Conservation (phyloP, 805 yeast genomes). For the Kodamaea hsintzibuensis region DNA sequence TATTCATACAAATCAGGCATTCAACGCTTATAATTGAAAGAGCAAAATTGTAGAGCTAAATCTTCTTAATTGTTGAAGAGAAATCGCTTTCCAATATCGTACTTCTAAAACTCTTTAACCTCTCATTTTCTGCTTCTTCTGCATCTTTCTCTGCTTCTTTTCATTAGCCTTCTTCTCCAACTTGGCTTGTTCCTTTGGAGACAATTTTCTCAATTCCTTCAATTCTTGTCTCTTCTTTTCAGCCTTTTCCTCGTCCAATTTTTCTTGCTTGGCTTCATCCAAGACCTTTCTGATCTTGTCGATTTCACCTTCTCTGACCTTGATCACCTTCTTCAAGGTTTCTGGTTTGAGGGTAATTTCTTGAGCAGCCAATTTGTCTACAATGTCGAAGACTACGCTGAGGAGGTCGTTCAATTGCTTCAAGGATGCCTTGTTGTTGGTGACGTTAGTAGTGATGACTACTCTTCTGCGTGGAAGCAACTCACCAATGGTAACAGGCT, state of each 20-base stretch:
- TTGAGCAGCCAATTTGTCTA: conserved; percentile 56
- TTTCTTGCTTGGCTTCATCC: conserved; percentile 68
- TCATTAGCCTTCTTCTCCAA: conserved; percentile 76
- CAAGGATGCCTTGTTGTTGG: conserved; percentile 50
- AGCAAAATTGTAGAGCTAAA: neutral
- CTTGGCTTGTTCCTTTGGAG: conserved; percentile 79
- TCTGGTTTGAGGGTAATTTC: conserved; percentile 66
- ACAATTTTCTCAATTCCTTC: conserved; percentile 55
- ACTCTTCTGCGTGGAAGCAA: conserved; percentile 55
- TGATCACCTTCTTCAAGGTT: conserved; percentile 70
- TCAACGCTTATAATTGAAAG: too few relatives aligned
- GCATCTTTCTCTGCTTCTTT: conserved; percentile 74
- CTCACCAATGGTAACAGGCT: conserved; percentile 62
- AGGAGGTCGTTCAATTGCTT: conserved; percentile 51
- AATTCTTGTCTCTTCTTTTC: conserved; percentile 67
- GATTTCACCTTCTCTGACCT: conserved; percentile 74
- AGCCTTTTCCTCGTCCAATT: conserved; percentile 66
- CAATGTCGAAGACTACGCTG: conserved; percentile 55
- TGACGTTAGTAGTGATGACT: conserved; percentile 54
- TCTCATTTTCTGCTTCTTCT: conserved; percentile 58
- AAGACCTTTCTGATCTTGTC: conserved; percentile 67
- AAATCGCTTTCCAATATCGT: neutral
- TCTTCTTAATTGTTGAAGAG: neutral
- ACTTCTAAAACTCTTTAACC: conserved; percentile 8
- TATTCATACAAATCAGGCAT: neutral